Conservation (phyloP, 148 eudicot species). For the Euryodendron excelsum region DNA sequence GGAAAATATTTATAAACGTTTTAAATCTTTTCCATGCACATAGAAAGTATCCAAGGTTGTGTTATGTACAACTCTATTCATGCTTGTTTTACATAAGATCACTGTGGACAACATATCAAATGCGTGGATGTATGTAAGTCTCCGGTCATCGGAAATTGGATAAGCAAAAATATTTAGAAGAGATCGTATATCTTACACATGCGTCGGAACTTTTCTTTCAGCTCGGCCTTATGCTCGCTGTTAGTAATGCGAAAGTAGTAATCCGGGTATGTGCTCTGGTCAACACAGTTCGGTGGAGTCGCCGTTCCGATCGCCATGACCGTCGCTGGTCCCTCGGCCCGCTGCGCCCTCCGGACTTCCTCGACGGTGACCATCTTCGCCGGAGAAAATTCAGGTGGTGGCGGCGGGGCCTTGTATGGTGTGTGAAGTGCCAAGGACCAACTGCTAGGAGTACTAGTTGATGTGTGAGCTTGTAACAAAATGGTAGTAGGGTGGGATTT, state of each 20-base stretch:
- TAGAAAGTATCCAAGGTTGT: too few species aligned
- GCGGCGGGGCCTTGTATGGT: not conserved
- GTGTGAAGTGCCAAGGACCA: too few species aligned
- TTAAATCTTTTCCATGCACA: not conserved
- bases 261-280: slow-evolving; percentile 45
- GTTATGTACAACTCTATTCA: too few species aligned
- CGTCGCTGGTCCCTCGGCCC: slow-evolving; percentile 44
- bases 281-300: slow-evolving; percentile 37
- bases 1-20: too few species aligned
- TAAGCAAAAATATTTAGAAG: too few species aligned
- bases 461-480: not conserved
- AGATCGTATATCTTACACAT: slow-evolving; percentile 44
- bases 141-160: not conserved
- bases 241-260: slow-evolving; percentile 41
- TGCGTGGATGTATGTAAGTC: not conserved
- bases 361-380: slow-evolving; percentile 39
- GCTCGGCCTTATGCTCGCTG: slow-evolving; percentile 37
- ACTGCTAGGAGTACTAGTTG: not conserved
- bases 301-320: slow-evolving; percentile 43
- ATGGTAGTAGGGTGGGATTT: too few species aligned
- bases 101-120: not conserved
- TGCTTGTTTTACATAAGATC: too few species aligned
- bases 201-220: slow-evolving; percentile 44
- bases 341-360: slow-evolving; percentile 34
- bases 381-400: not conserved